These are phyloP conservation scores for Puccinellia tenuiflora DNA, from an alignment of 176 grass and related monocot genomes.

Conservation along the genomic window DNA sequence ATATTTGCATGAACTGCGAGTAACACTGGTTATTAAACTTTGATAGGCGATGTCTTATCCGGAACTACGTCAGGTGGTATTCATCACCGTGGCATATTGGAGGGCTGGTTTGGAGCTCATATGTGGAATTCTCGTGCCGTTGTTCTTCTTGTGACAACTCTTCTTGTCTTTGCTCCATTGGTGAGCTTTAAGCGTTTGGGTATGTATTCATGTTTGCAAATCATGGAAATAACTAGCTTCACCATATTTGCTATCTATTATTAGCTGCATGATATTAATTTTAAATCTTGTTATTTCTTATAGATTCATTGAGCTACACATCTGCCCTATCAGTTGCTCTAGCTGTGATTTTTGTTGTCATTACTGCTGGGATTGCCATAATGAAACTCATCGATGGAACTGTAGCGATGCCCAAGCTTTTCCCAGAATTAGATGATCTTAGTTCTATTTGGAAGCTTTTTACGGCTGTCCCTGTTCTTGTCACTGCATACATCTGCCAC, in stretches of 20 bases:
- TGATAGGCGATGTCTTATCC: constrained; percentile 79
- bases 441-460: constrained; percentile 79
- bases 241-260: not conserved
- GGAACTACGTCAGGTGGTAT: constrained; percentile 69
- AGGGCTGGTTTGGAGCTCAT: constrained; percentile 91
- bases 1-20: not conserved
- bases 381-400: constrained; percentile 56
- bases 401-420: constrained; percentile 62
- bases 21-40: not conserved
- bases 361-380: constrained; percentile 71
- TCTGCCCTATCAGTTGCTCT: constrained; percentile 83
- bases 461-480: constrained; percentile 78
- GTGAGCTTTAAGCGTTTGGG: constrained; percentile 85
- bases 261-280: not conserved
- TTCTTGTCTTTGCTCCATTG: constrained; percentile 81
- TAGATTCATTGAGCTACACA: constrained; percentile 87
- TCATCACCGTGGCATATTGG: constrained; percentile 79
- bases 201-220: constrained; percentile 30
- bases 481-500: constrained; percentile 91
- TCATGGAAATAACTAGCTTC: constrained; percentile 12
- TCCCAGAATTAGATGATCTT: constrained; percentile 53
- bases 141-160: constrained; percentile 68
- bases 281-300: constrained; percentile 24
- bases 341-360: constrained; percentile 77
- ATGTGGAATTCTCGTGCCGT: constrained; percentile 73